A percentile compares a stretch with the other conserved stretches of the same genome.
These are phyloP conservation scores for Scheffersomyces stambukii DNA, from an alignment of 1,139 yeast species.

Conservation along the genomic window DNA sequence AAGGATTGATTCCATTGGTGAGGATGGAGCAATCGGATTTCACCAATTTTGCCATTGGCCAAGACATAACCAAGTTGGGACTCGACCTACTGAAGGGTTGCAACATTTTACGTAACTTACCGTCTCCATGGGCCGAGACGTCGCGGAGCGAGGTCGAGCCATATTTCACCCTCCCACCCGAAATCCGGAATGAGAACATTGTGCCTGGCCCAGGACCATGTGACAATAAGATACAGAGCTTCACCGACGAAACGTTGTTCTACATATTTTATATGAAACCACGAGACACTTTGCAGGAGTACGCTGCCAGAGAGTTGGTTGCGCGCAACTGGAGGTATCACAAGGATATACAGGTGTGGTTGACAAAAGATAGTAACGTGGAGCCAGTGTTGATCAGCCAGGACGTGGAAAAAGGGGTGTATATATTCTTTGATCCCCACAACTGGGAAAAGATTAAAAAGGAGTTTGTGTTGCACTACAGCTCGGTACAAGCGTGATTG, in stretches of 20 bases:
- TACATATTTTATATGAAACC: constrained; percentile 94
- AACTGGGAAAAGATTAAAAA: constrained; percentile 94
- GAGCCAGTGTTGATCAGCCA: constrained; percentile 86
- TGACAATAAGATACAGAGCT: constrained; percentile 69
- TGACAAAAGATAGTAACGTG: constrained; percentile 86
- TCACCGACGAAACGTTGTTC: constrained; percentile 90
- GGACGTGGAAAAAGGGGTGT: constrained; percentile 91
- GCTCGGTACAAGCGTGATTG: constrained; percentile 41
- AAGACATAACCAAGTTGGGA: constrained; percentile 73
- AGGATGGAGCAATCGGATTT: constrained; percentile 65
- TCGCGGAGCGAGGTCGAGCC: constrained; percentile 92
- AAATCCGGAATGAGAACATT: constrained; percentile 49
- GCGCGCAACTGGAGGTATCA: constrained; percentile 96
- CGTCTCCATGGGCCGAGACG: constrained; percentile 95
- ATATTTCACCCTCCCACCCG: constrained; percentile 54
- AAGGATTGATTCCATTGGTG: constrained; percentile 65
- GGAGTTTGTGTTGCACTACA: constrained; percentile 69
- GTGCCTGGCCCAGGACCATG: constrained; percentile 41
- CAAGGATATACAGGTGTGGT: constrained; percentile 93
- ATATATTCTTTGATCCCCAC: constrained; percentile 92
- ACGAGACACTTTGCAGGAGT: constrained; percentile 87
- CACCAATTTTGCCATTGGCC: constrained; percentile 75
- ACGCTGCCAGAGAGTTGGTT: constrained; percentile 85
- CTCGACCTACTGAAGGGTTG: constrained; percentile 51
- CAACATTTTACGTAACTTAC: constrained; percentile 63